Base-by-base conservation (phyloP, 106 monocot genomes). In the Phalaenopsis equestris region DNA sequence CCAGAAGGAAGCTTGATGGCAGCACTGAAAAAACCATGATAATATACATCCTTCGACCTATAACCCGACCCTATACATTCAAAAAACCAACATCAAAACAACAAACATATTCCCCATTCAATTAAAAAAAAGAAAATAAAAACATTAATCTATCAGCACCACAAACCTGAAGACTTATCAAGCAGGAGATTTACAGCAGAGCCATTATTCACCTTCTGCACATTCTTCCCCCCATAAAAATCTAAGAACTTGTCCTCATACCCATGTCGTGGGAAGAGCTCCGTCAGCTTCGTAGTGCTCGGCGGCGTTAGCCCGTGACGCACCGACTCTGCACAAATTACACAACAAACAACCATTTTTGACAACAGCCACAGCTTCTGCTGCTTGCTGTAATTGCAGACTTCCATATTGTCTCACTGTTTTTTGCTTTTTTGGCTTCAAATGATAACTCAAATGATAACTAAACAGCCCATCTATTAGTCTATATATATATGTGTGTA, bases 11-110 rank as follows among this genome's bases (percentile, higher is more conserved):
- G 78, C 81, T 82, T 87, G 56, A 90, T 82, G 19, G 78, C 78
- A 57, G 90, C 85, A 73, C 87, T 87, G 80, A 90, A 90, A 80
- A 90, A 90, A 24, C 90, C 90, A 45, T 86, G 85, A 65, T 80
- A 79, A 42, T 85, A 90, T 42, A 55, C 45, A 6, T 81, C 67
- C 16, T 41, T 76, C 24, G 90, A 87, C 36, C 58, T 81, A 43
- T 87, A 84, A 0, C 87, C 90, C 2, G 87, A 85, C 0, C 90
- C 90, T 90, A 56, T 39, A 12, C 36, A 72, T 39, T 52, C 36
- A 72, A 5, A 72, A 41, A 52, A 1, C 12, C 14, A 52, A 52
- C 2, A 52, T 52, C 52, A 52, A 52, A 52, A 52, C 52, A 14
- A 52, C 14, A 45, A 45, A 45, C 6, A 45, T 45, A 45, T 6